Evolutionary conservation across 495 filamentous ascomycete species (phyloP).

Genomic region (Daldinia vernicosa): DNA sequence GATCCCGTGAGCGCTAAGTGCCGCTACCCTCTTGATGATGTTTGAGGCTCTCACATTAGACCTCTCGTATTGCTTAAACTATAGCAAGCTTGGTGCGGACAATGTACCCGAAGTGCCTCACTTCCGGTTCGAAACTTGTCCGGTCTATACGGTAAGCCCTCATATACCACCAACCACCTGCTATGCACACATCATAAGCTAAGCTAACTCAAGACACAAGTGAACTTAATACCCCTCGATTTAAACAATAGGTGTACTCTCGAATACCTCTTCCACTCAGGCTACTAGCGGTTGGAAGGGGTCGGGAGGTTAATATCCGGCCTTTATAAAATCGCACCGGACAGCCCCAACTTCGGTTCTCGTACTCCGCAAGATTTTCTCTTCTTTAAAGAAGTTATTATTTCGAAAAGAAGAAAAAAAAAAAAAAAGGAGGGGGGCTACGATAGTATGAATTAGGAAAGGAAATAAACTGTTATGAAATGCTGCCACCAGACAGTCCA

Average conservation of each 20-base stretch:
- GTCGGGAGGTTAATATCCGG: background rate
- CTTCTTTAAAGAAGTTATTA: background rate
- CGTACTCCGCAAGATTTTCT: background rate
- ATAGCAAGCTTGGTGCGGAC: background rate
- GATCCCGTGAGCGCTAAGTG: slow-evolving; percentile 12
- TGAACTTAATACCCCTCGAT: slow-evolving; percentile 18
- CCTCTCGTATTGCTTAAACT: background rate
- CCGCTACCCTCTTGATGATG: background rate
- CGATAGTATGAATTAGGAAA: background rate
- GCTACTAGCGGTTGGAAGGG: background rate
- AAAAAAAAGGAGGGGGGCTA: no score
- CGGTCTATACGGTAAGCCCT: background rate
- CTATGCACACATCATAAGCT: background rate
- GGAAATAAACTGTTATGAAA: background rate
- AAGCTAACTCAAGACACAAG: background rate
- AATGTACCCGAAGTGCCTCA: background rate
- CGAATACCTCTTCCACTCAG: slow-evolving; percentile 2
- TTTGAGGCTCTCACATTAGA: slow-evolving; percentile 12
- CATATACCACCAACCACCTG: background rate
- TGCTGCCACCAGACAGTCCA: background rate
- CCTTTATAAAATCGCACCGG: background rate
- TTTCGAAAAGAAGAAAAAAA: background rate
- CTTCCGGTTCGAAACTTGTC: slow-evolving; percentile 10
- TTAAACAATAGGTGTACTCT: background rate
- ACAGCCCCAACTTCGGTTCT: slow-evolving; percentile 9